A percentile compares a stretch with the other conserved stretches of the same genome.
Evolutionary conservation across 768 basidiomycete species (phyloP).

Genomic region (Auricularia auricula-judae): DNA sequence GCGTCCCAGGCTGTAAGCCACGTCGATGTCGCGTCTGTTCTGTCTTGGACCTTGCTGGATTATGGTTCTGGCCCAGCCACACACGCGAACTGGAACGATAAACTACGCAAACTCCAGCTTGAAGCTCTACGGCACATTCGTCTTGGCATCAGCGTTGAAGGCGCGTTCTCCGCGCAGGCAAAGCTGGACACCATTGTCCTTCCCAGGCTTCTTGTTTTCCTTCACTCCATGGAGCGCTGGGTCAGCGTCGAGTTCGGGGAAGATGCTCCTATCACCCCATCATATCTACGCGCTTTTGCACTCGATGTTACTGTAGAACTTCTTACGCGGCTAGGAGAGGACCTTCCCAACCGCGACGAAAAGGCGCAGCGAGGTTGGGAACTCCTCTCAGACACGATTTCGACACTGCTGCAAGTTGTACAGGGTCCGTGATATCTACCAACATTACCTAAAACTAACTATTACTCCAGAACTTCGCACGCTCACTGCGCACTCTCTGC

Average conservation of each 20-base stretch:
- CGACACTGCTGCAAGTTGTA: neutral
- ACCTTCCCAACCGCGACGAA: neutral
- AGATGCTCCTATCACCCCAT: neutral
- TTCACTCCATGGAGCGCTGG: neutral
- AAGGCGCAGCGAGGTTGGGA: neutral
- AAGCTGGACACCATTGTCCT: neutral
- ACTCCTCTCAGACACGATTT: neutral
- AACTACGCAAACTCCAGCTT: neutral
- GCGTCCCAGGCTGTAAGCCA: neutral
- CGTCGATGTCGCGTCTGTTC: neutral
- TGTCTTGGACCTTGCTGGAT: neutral
- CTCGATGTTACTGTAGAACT: neutral
- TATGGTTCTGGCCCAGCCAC: neutral
- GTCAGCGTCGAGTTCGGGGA: neutral
- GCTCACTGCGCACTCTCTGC: neutral
- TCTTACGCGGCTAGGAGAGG: neutral
- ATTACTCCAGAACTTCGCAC: neutral
- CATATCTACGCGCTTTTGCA: neutral
- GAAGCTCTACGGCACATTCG: neutral
- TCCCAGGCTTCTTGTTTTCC: neutral
- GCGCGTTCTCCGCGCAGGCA: neutral
- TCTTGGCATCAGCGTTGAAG: neutral
- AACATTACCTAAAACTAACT: too few species aligned
- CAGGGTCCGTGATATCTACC: neutral
- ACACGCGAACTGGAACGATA: neutral